These are phyloP conservation scores for Pythium coloratum DNA, from an alignment of 352 stramenopile genomes.

Conservation along the genomic window DNA sequence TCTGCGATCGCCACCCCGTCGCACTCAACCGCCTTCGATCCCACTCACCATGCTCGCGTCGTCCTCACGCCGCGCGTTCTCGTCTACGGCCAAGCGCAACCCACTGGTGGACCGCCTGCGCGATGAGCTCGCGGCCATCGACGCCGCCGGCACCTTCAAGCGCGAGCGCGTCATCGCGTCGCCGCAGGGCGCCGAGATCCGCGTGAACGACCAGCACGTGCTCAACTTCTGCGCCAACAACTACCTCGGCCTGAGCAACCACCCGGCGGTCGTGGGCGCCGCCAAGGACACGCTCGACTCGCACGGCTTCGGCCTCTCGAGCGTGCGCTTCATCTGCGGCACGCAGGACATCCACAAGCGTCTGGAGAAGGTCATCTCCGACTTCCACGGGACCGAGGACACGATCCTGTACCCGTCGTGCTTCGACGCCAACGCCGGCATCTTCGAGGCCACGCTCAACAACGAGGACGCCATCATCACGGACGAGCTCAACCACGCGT, in stretches of 20 bases:
- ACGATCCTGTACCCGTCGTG: conserved; percentile 94
- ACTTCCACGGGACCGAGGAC: conserved; percentile 94
- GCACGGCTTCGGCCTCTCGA: conserved; percentile 90
- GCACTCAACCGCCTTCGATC: background rate
- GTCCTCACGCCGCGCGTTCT: conserved; percentile 15
- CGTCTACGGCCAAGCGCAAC: conserved; percentile 52
- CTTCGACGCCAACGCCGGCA: conserved; percentile 93
- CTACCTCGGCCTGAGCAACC: conserved; percentile 91
- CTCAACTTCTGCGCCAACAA: conserved; percentile 96
- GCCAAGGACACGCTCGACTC: conserved; percentile 82
- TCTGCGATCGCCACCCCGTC: background rate
- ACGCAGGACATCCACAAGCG: conserved; percentile 95
- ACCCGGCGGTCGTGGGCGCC: conserved; percentile 82
- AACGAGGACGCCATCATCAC: conserved; percentile 92
- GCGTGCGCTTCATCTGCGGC: conserved; percentile 94
- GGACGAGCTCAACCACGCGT: conserved; percentile 93
- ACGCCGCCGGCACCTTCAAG: conserved; percentile 83
- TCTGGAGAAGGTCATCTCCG: conserved; percentile 85
- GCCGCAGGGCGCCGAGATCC: conserved; percentile 77
- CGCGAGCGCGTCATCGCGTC: conserved; percentile 90
- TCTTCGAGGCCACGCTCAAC: conserved; percentile 90
- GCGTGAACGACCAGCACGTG: conserved; percentile 68
- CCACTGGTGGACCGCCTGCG: conserved; percentile 73
- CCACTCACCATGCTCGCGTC: background rate
- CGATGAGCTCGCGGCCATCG: conserved; percentile 69